phyloP scores from a whole-genome alignment of 2,329 filamentous ascomycete genomes.

The Phialophora macrospora region DNA sequence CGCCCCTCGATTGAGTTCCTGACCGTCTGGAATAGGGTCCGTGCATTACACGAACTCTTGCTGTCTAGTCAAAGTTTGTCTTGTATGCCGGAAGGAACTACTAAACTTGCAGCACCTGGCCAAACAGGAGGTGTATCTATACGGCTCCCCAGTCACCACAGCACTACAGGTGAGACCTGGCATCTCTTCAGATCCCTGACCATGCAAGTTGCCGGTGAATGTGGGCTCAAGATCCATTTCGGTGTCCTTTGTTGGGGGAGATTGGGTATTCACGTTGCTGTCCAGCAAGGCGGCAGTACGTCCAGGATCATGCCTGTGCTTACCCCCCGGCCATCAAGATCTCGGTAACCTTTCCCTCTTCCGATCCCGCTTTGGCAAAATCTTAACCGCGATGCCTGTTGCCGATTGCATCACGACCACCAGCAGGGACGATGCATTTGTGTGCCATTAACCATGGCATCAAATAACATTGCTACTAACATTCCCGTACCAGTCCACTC shows the following conservation, averaged over 20 bases:
- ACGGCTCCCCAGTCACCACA: background rate
- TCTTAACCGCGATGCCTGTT: background rate
- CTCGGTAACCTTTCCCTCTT: background rate
- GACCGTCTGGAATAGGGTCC: too few species aligned
- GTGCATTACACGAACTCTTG: background rate
- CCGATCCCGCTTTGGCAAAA: constrained; percentile 9
- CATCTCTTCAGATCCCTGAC: background rate
- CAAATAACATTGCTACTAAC: background rate
- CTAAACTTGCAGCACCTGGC: background rate
- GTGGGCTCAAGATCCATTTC: background rate
- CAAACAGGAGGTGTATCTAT: background rate
- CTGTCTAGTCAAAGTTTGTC: background rate
- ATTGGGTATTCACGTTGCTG: background rate
- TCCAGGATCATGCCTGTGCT: background rate
- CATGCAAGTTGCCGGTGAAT: background rate
- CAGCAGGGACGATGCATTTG: background rate
- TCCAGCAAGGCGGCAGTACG: background rate
- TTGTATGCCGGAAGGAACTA: background rate
- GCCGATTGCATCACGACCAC: background rate
- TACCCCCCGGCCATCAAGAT: constrained; percentile 1
- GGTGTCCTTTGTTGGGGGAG: background rate
- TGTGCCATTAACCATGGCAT: background rate
- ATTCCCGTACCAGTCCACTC: background rate
- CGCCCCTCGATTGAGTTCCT: background rate
- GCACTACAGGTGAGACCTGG: background rate